phyloP scores from a whole-genome alignment of 176 grass and related monocot genomes.

The Olyra latifolia region DNA sequence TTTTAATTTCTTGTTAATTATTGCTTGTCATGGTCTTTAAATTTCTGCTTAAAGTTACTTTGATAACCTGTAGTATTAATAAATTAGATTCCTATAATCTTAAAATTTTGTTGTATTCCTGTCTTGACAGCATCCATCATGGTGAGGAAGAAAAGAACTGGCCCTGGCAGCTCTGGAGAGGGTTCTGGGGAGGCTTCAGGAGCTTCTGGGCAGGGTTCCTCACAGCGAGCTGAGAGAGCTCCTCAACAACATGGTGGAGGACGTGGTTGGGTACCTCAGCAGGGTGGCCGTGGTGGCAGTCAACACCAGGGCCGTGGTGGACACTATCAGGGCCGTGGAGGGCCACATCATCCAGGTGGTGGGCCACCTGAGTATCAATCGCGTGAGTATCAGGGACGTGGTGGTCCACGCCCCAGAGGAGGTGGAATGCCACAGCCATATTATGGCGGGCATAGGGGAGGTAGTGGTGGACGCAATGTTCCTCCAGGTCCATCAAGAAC shows the following conservation, averaged over 20 bases:
- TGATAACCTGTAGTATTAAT: neutral
- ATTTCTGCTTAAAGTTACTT: neutral
- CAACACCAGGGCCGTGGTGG: constrained; percentile 60
- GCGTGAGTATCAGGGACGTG: constrained; percentile 58
- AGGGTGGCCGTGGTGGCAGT: constrained; percentile 54
- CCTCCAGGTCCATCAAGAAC: constrained; percentile 63
- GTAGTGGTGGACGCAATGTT: constrained; percentile 56
- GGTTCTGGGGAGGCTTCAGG: constrained; percentile 51
- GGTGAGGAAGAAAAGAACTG: constrained; percentile 92
- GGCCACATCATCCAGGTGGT: constrained; percentile 42
- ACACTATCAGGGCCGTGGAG: constrained; percentile 53
- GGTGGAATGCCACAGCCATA: constrained; percentile 67
- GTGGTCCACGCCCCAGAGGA: constrained; percentile 46
- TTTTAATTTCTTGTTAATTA: neutral
- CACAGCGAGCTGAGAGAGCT: constrained; percentile 56
- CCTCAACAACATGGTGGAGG: constrained; percentile 57
- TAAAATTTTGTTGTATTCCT: constrained; percentile 20
- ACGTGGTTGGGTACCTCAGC: constrained; percentile 62
- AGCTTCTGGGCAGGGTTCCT: constrained; percentile 39
- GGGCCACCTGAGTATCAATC: constrained; percentile 62
- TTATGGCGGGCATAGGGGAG: constrained; percentile 63
- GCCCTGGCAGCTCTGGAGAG: constrained; percentile 49
- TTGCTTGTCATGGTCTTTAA: neutral
- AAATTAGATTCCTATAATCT: neutral
- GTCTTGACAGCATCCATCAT: constrained; percentile 45